Conservation (phyloP, 768 basidiomycete species). For the Dacryopinax spathularia region DNA sequence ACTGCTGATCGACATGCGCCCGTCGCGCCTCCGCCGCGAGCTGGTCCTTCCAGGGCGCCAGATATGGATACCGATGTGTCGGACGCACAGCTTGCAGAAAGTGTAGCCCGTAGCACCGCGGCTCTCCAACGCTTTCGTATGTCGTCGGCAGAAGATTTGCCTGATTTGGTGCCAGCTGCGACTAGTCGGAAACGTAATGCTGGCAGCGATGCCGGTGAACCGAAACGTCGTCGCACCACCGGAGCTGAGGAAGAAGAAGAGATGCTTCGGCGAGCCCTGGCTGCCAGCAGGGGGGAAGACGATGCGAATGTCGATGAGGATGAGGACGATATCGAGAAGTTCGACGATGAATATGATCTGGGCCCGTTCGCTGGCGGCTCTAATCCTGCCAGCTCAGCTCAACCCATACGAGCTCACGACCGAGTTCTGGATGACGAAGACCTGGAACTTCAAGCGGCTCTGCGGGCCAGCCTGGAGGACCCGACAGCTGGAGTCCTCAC, state of each 20-base stretch:
- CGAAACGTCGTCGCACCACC: conserved; percentile 8
- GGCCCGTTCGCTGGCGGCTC: conserved; percentile 5
- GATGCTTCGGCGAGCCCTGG: conserved; percentile 41
- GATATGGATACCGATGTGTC: not conserved
- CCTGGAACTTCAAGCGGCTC: conserved; percentile 70
- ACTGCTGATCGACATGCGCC: not conserved
- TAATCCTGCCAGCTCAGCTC: not conserved
- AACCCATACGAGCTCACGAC: conserved; percentile 1
- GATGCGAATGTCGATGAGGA: conserved; percentile 20
- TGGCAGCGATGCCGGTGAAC: conserved; percentile 5
- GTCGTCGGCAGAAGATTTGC: conserved; percentile 9
- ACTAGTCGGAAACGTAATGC: conserved; percentile 7
- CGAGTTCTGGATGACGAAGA: conserved; percentile 78
- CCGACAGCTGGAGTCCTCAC: conserved; percentile 38
- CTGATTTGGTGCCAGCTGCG: not conserved
- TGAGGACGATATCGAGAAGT: conserved; percentile 14
- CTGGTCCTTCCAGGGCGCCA: not conserved
- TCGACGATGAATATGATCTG: conserved; percentile 15
- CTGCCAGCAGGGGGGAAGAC: conserved; percentile 38
- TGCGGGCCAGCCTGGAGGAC: conserved; percentile 64
- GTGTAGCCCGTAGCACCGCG: not conserved
- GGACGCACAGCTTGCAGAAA: not conserved
- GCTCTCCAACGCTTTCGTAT: not conserved
- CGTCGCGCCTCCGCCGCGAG: not conserved
- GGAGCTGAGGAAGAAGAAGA: conserved; percentile 44